Conservation (phyloP, 1,139 yeast genomes). For the Yamadazyma atlantica region DNA sequence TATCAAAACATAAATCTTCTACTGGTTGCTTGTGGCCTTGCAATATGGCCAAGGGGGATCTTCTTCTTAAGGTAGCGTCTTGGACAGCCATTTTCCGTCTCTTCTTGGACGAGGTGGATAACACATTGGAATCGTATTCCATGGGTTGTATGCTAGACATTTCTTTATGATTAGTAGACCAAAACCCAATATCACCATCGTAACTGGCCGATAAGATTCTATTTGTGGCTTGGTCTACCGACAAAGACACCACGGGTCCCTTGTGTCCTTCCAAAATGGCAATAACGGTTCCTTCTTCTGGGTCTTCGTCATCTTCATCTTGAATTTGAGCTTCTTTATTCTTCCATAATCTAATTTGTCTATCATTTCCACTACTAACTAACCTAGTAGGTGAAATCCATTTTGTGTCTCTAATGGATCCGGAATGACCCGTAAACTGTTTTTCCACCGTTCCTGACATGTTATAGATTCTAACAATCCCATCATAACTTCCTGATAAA, state of each 20-base stretch:
- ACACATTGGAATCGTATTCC: constrained; percentile 46
- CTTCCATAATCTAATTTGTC: constrained; percentile 88
- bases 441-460: constrained; percentile 79
- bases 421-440: constrained; percentile 85
- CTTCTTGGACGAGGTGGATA: constrained; percentile 82
- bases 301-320: constrained; percentile 43
- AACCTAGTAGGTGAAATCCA: constrained; percentile 76
- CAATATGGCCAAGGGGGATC: constrained; percentile 75
- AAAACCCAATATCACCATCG: constrained; percentile 77
- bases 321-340: constrained; percentile 36
- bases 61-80: constrained; percentile 74
- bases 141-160: constrained; percentile 74
- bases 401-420: constrained; percentile 76
- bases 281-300: constrained; percentile 71
- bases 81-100: constrained; percentile 80
- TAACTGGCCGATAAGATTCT: constrained; percentile 82
- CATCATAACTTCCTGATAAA: constrained; percentile 90
- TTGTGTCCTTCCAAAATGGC: constrained; percentile 88
- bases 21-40: constrained; percentile 87
- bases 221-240: constrained; percentile 49
- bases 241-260: constrained; percentile 80
- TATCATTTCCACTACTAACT: constrained; percentile 85
- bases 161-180: constrained; percentile 87
- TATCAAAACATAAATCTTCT: constrained; percentile 77
- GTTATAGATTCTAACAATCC: constrained; percentile 88